phyloP scores from a whole-genome alignment of 495 filamentous ascomycete species.

The Neurospora sp. region DNA sequence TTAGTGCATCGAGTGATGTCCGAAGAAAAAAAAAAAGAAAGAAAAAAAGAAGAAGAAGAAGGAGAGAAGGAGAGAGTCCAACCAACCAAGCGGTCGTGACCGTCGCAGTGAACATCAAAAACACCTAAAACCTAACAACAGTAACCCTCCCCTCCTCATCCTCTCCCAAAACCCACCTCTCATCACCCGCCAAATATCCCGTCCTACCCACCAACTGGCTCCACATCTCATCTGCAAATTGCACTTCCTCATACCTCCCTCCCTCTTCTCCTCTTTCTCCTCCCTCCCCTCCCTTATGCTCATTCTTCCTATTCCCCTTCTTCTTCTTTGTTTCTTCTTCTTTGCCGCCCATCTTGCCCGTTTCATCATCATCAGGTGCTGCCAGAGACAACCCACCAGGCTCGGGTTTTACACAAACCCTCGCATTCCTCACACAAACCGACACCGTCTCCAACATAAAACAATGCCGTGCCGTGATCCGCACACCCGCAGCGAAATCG shows the following conservation, averaged over 20 bases:
- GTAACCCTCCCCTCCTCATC: slow-evolving; percentile 42
- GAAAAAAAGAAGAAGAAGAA: no score
- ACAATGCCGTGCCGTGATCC: slow-evolving; percentile 45
- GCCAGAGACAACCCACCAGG: no score
- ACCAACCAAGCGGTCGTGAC: neutral
- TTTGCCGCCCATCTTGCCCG: no score
- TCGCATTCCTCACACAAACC: slow-evolving; percentile 15
- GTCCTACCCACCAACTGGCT: slow-evolving; percentile 41
- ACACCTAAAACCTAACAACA: slow-evolving; percentile 40
- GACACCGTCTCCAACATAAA: slow-evolving; percentile 33
- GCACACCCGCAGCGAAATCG: slow-evolving; percentile 42
- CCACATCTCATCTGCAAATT: slow-evolving; percentile 36
- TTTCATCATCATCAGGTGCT: no score
- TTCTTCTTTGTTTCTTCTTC: neutral
- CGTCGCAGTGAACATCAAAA: neutral
- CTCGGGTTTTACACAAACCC: slow-evolving; percentile 10
- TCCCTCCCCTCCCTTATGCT: slow-evolving; percentile 3
- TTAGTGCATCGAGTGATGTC: neutral
- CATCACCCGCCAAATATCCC: slow-evolving; percentile 51
- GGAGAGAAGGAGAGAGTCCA: neutral
- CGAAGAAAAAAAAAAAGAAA: neutral
- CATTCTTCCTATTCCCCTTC: neutral
- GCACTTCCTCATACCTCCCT: slow-evolving; percentile 21
- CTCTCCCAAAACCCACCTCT: slow-evolving; percentile 54
- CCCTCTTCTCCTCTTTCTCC: slow-evolving; percentile 6